Evolutionary conservation across 2,329 filamentous ascomycete species (phyloP).

Genomic region (Penicillium psychrosexuale): DNA sequence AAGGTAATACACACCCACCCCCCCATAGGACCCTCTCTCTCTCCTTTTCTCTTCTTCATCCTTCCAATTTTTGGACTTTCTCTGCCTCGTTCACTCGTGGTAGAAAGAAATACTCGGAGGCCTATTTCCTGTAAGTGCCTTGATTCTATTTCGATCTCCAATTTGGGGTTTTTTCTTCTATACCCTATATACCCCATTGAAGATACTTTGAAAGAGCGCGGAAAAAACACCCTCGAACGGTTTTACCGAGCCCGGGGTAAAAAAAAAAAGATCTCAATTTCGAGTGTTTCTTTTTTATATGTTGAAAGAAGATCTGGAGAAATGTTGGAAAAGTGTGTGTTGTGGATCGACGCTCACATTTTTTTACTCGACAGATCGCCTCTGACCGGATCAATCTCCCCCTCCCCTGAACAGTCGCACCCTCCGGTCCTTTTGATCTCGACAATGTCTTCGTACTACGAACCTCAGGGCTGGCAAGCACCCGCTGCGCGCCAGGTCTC

Average conservation of each 20-base stretch:
- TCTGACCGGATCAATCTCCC: constrained; percentile 26
- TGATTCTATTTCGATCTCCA: not conserved
- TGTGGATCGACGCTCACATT: constrained; percentile 17
- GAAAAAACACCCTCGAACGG: not conserved
- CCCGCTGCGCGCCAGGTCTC: constrained; percentile 59
- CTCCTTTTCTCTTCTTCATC: constrained; percentile 19
- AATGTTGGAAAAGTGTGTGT: constrained; percentile 2
- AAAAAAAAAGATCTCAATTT: not conserved
- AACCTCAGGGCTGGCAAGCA: constrained; percentile 62
- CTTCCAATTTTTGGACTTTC: constrained; percentile 5
- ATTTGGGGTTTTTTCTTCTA: not conserved
- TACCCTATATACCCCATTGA: not conserved
- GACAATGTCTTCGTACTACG: constrained; percentile 65
- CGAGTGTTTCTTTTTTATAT: not conserved
- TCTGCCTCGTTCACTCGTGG: constrained; percentile 38
- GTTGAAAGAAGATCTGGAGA: not conserved
- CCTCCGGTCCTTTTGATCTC: constrained; percentile 14
- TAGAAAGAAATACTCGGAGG: constrained; percentile 27
- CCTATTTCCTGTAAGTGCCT: constrained; percentile 28
- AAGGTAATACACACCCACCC: constrained; percentile 17
- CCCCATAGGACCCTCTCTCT: constrained; percentile 22
- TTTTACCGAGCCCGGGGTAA: not conserved
- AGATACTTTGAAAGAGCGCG: not conserved
- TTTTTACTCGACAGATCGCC: constrained; percentile 26
- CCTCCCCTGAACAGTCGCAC: constrained; percentile 22